phyloP scores from a whole-genome alignment of 768 basidiomycete species.

The Tremella fuciformis region DNA sequence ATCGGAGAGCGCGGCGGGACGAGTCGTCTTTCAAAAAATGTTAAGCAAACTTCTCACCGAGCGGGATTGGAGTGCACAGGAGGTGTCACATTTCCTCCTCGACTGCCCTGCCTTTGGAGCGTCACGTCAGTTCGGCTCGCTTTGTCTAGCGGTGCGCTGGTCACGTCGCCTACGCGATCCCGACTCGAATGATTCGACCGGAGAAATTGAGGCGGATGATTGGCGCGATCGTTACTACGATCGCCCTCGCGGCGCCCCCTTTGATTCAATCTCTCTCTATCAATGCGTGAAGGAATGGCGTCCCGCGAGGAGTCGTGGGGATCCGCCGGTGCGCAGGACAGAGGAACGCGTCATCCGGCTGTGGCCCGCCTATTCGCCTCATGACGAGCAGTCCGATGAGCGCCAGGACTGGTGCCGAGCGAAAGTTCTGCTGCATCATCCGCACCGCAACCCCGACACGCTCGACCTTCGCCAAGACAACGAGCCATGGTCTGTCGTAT shows the following conservation, averaged over 20 bases:
- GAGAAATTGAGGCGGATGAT: no score
- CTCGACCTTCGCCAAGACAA: background rate
- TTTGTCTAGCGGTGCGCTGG: background rate
- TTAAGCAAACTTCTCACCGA: background rate
- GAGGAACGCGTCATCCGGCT: conserved; percentile 2
- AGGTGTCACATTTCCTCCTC: background rate
- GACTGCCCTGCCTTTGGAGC: background rate
- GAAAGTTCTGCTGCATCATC: conserved; percentile 8
- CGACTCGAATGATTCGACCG: no score
- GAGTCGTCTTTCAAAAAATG: conserved; percentile 2
- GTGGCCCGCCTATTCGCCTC: conserved; percentile 9
- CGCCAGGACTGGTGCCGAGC: conserved; percentile 9
- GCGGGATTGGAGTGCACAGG: conserved; percentile 6
- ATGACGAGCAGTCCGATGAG: no score
- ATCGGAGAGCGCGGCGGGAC: background rate
- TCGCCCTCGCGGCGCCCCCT: no score
- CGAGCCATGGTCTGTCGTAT: conserved; percentile 1
- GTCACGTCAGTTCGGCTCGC: background rate
- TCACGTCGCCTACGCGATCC: background rate
- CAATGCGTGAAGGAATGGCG: no score
- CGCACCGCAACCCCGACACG: background rate
- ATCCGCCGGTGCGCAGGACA: no score
- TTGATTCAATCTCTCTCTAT: no score
- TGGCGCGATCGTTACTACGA: no score
- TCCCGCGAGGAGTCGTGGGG: no score